Evolutionary conservation across 2,329 filamentous ascomycete genomes (phyloP), one percentile per base, ranked within the genome.

Genomic region (Fusarium cicatricum): DNA sequence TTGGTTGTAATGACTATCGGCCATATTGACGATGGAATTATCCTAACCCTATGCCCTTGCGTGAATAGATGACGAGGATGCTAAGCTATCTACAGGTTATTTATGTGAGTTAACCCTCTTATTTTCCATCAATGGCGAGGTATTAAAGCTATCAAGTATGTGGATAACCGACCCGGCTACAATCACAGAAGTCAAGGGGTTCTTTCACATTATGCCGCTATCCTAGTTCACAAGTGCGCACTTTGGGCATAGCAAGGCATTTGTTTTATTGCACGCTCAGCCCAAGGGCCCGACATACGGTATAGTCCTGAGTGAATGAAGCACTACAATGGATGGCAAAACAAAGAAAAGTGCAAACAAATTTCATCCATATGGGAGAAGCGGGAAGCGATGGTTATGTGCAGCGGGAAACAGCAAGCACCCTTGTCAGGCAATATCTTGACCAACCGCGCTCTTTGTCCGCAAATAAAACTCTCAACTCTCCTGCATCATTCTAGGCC

Each of bases 321-420:
- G 33, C n/a, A n/a, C 21, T 15, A 5, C 12, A 17, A 34, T 8
- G 28, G 4, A 26, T 7, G 14, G 29, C 29, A 47, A 40, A 10
- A 10, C 19, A 34, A 34, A 43, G 2, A 21, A 15, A 12, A 16
- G 16, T 16, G n/a, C 53, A 58, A 59, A 55, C 45, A 48, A 31
- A 40, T 33, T 33, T 15, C 31, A 33, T 49, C 7, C 8, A 29
- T 16, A 41, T 43, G 26, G 54, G 43, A 55, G 45, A 41, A 32
- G 34, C 44, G 58, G 52, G 40, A 50, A 36, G 23, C 34, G 21
- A 36, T 61, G 61, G 50, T 43, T 47, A 46, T 58, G 38, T 62
- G 57, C 52, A 62, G 57, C 57, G 48, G 58, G 48, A 62, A 58
- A 55, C 60, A 57, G 61, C 57, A 64, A 51, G 55, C 41, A 58